Evolutionary conservation across 441 rosid genomes (phyloP).

Genomic region (Hura crepitans): DNA sequence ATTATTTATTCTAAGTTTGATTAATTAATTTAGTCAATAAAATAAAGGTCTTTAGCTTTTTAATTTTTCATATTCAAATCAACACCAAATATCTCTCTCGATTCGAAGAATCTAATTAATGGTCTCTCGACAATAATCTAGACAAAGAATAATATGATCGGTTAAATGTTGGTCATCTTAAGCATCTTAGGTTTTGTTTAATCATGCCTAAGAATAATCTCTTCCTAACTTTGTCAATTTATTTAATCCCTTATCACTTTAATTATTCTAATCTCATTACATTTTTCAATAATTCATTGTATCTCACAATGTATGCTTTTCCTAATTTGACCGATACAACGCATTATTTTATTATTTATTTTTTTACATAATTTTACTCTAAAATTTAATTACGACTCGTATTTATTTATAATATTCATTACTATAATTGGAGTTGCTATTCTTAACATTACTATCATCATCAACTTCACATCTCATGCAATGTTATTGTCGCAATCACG

Average conservation of each 20-base stretch:
- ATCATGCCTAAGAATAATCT: constrained; percentile 31
- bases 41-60: constrained; percentile 11
- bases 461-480: constrained; percentile 19
- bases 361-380: neutral
- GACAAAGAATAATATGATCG: constrained; percentile 35
- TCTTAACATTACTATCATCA: constrained; percentile 21
- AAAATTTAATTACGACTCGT: neutral
- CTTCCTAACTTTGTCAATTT: constrained; percentile 19
- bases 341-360: no score
- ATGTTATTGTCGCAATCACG: constrained; percentile 6
- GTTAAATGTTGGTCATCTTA: constrained; percentile 26
- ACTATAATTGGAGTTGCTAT: constrained; percentile 5
- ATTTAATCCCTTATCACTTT: constrained; percentile 3
- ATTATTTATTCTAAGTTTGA: constrained; percentile 20
- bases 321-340: constrained; percentile 23
- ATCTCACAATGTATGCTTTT: constrained; percentile 23
- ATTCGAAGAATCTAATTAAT: constrained; percentile 33
- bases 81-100: constrained; percentile 22
- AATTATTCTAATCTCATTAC: constrained; percentile 36
- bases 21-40: constrained; percentile 21
- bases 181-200: constrained; percentile 26
- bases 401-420: neutral
- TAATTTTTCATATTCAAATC: constrained; percentile 12
- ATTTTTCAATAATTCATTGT: constrained; percentile 18
- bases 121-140: constrained; percentile 35